Percentiles rank a stretch among this genome's conserved stretches.
Evolutionary conservation across 257 asterid genomes (phyloP).

Genomic region (Nemophila menziesii): DNA sequence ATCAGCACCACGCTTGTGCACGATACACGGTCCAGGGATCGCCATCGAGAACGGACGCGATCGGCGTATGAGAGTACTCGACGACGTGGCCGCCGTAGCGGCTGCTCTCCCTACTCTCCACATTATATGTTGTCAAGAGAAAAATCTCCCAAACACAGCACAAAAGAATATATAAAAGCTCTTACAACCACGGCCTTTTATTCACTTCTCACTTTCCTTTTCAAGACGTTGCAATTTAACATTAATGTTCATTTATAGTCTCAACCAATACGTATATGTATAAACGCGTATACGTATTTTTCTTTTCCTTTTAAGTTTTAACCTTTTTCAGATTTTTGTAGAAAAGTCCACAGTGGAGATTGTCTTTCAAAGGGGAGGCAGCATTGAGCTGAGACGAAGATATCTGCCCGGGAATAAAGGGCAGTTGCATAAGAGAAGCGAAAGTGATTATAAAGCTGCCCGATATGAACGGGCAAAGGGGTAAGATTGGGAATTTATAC

Average conservation of each 20-base stretch:
- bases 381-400: not conserved
- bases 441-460: not conserved
- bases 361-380: not conserved
- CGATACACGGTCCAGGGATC: conserved; percentile 82
- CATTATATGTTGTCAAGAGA: conserved; percentile 22
- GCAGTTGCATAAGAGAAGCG: not conserved
- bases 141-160: too few species aligned
- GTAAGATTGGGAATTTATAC: not conserved
- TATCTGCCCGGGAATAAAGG: not conserved
- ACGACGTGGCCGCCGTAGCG: conserved; percentile 69
- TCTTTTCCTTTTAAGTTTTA: not conserved
- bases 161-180: not conserved
- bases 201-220: not conserved
- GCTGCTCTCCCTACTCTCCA: conserved; percentile 83
- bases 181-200: not conserved
- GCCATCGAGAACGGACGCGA: conserved; percentile 56
- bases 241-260: not conserved
- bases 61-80: conserved; percentile 40
- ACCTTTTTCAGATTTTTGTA: not conserved
- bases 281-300: not conserved
- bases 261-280: not conserved
- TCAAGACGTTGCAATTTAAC: not conserved
- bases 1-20: conserved; percentile 96
- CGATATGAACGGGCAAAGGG: not conserved
- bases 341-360: not conserved